These are phyloP conservation scores for Candida nanaspora DNA, from an alignment of 805 yeast species.

Conservation along the genomic window DNA sequence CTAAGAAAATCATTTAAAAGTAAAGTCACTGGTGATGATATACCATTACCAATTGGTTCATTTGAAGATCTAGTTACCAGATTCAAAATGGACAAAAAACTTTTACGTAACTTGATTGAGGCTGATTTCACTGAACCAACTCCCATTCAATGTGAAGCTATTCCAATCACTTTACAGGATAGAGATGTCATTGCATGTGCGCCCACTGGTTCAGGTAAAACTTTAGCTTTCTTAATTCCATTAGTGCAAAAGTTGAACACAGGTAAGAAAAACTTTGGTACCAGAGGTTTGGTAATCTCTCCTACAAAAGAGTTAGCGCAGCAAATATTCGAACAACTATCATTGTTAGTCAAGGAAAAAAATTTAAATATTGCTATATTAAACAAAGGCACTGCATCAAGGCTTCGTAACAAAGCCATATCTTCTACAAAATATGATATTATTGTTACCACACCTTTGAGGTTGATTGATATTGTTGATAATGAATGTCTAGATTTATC, in stretches of 20 bases:
- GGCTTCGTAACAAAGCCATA: conserved; percentile 55
- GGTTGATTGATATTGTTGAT: conserved; percentile 74
- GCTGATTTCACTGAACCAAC: conserved; percentile 82
- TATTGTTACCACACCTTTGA: conserved; percentile 79
- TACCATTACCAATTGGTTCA: conserved; percentile 87
- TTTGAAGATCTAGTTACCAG: conserved; percentile 73
- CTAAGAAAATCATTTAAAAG: conserved; percentile 56
- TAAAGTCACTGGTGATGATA: conserved; percentile 75
- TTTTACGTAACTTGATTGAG: conserved; percentile 57
- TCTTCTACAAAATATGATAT: conserved; percentile 66
- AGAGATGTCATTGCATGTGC: conserved; percentile 91
- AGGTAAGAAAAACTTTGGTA: conserved; percentile 35
- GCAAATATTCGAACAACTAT: conserved; percentile 71
- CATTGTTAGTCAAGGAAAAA: conserved; percentile 48
- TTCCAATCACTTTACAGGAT: conserved; percentile 62
- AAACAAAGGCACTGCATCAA: conserved; percentile 64
- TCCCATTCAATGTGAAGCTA: conserved; percentile 85
- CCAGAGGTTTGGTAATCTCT: conserved; percentile 74
- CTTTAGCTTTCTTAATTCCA: conserved; percentile 84
- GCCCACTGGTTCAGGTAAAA: conserved; percentile 98
- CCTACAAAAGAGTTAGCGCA: conserved; percentile 93
- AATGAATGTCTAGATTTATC: conserved; percentile 53
- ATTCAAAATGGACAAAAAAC: conserved; percentile 52
- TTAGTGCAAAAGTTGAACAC: conserved; percentile 44
- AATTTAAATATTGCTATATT: conserved; percentile 56